Percentiles rank a stretch among this genome's conserved stretches.
Evolutionary conservation across 257 asterid species (phyloP).

Genomic region (Lycium barbarum): DNA sequence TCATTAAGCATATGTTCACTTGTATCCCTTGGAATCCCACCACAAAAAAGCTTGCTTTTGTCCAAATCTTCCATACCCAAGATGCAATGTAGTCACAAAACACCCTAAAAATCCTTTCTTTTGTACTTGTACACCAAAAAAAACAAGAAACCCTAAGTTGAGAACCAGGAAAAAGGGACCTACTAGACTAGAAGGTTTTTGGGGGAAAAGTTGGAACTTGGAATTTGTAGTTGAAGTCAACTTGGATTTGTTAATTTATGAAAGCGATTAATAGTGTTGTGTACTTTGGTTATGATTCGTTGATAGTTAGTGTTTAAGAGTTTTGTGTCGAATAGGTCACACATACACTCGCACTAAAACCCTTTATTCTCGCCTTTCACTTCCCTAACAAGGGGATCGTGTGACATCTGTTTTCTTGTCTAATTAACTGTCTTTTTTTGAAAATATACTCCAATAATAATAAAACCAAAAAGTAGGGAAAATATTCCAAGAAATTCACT

Average conservation of each 20-base stretch:
- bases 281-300: neutral
- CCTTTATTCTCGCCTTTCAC: too few species aligned
- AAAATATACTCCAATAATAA: too few species aligned
- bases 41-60: slow-evolving; percentile 80
- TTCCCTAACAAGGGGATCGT: too few species aligned
- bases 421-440: neutral
- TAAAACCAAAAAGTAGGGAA: neutral
- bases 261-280: neutral
- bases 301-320: neutral
- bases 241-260: neutral
- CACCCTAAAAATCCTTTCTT: neutral
- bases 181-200: neutral
- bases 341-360: neutral
- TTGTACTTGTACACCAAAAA: neutral
- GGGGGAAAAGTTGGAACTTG: slow-evolving; percentile 14
- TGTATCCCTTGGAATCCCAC: slow-evolving; percentile 92
- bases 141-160: neutral
- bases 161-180: neutral
- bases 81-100: neutral
- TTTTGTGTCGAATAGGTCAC: neutral
- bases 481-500: neutral
- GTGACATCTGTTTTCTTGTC: neutral
- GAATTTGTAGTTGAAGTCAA: neutral
- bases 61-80: slow-evolving; percentile 70
- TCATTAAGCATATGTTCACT: slow-evolving; percentile 65